Conservation (phyloP, 2,329 filamentous ascomycete species). For the Paracorniculantispora psalliotae region DNA sequence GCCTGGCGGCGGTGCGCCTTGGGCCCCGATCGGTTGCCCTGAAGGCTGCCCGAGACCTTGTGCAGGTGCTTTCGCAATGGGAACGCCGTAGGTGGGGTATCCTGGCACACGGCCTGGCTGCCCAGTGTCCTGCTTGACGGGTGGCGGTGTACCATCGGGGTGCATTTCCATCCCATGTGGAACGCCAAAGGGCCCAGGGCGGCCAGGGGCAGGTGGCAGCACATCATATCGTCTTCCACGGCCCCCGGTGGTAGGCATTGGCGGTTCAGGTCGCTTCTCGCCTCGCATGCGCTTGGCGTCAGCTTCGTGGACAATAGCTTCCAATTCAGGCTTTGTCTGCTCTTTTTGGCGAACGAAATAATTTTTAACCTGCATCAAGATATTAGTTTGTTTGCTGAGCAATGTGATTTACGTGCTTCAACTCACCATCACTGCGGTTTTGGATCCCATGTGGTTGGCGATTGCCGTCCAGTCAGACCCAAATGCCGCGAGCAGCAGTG, state of each 20-base stretch:
- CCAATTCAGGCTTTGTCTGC: conserved; percentile 54
- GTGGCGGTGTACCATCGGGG: conserved; percentile 36
- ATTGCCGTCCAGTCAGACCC: conserved; percentile 75
- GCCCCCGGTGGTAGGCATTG: conserved; percentile 45
- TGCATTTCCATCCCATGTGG: conserved; percentile 40
- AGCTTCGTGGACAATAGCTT: conserved; percentile 54
- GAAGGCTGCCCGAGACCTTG: conserved; percentile 24
- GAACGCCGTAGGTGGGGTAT: conserved; percentile 40
- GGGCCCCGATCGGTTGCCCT: conserved; percentile 5
- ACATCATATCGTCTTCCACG: conserved; percentile 48
- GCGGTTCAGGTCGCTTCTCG: conserved; percentile 56
- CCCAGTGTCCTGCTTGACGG: conserved; percentile 39
- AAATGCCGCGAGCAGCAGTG: conserved; percentile 65
- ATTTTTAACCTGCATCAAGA: conserved; percentile 42
- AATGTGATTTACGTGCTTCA: background rate
- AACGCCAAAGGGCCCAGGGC: conserved; percentile 41
- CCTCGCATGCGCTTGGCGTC: conserved; percentile 51
- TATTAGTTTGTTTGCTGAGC: background rate
- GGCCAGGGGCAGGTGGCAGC: conserved; percentile 28
- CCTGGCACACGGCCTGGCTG: conserved; percentile 32
- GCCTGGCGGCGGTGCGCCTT: conserved; percentile 28
- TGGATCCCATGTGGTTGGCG: conserved; percentile 74
- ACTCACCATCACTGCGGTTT: conserved; percentile 75
- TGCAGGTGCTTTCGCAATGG: conserved; percentile 40
- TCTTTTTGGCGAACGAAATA: conserved; percentile 62